A percentile compares a stretch with the other conserved stretches of the same genome.
These are phyloP conservation scores for Symbiotaphrina buchneri DNA, from an alignment of 495 filamentous ascomycete genomes.

Conservation along the genomic window DNA sequence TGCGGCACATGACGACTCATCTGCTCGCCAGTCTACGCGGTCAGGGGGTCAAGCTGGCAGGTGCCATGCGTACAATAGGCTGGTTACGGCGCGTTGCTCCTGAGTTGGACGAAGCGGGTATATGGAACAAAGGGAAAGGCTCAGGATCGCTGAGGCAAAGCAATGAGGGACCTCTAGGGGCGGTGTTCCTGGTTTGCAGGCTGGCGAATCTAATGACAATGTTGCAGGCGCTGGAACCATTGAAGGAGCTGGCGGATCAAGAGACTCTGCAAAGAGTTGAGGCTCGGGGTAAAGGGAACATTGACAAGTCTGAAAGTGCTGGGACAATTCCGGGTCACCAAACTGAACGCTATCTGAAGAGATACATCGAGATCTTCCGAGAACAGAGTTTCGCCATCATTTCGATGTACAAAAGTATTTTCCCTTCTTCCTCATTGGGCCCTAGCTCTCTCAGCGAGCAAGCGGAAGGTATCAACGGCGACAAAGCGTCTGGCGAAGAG, in stretches of 20 bases:
- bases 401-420: conserved; percentile 79
- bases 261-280: conserved; percentile 31
- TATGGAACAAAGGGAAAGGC: not conserved
- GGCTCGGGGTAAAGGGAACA: conserved; percentile 12
- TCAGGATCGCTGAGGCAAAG: too few relatives aligned
- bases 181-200: conserved; percentile 72
- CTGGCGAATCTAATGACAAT: conserved; percentile 58
- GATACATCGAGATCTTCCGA: conserved; percentile 93
- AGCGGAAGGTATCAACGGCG: too few relatives aligned
- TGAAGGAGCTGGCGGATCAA: conserved; percentile 76
- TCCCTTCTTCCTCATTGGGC: conserved; percentile 24
- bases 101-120: conserved; percentile 32
- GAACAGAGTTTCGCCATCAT: conserved; percentile 95
- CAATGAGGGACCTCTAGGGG: conserved; percentile 36
- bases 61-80: conserved; percentile 76
- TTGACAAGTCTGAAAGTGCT: conserved; percentile 4
- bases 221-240: conserved; percentile 64
- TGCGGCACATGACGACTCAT: conserved; percentile 72
- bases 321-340: conserved; percentile 65
- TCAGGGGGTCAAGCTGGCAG: conserved; percentile 68
- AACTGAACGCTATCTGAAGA: conserved; percentile 81
- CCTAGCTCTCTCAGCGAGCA: conserved; percentile 7
- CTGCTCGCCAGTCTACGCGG: conserved; percentile 56
- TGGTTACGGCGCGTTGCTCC: conserved; percentile 79
- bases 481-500: too few relatives aligned